These are phyloP conservation scores for Sporobolomyces phaffii DNA, from an alignment of 768 basidiomycete genomes.

Conservation along the genomic window DNA sequence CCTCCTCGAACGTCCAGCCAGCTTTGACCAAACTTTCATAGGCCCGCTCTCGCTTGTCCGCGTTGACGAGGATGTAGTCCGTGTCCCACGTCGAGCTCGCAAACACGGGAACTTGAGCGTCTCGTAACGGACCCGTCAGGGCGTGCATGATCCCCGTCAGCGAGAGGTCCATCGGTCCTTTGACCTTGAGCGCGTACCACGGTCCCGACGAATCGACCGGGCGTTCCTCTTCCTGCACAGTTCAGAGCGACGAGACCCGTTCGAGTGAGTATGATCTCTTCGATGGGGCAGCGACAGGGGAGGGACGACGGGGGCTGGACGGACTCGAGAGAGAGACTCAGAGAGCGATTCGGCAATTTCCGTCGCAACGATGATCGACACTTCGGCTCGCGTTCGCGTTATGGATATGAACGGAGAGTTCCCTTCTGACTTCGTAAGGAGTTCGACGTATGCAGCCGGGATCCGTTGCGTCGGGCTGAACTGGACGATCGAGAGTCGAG, in stretches of 20 bases:
- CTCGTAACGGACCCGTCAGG: conserved; percentile 22
- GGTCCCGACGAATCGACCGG: neutral
- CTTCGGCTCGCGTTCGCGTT: conserved; percentile 21
- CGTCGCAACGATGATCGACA: conserved; percentile 17
- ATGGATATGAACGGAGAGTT: conserved; percentile 17
- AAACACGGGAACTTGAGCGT: conserved; percentile 32
- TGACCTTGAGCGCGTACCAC: conserved; percentile 6
- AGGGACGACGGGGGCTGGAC: no score
- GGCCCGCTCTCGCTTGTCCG: conserved; percentile 13
- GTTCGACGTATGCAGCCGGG: neutral
- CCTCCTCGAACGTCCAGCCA: conserved; percentile 36
- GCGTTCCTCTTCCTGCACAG: neutral
- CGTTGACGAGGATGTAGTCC: conserved; percentile 36
- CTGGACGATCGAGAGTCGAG: conserved; percentile 14
- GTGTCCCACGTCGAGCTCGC: conserved; percentile 37
- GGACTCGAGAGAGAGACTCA: no score
- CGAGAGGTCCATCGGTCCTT: conserved; percentile 28
- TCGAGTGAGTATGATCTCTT: neutral
- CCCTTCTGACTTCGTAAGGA: neutral
- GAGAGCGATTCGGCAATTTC: neutral
- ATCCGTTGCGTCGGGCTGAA: neutral
- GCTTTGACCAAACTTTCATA: neutral
- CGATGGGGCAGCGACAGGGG: neutral
- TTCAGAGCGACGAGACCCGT: no score
- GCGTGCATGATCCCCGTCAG: conserved; percentile 24